Percentiles rank a stretch among this genome's conserved stretches.
These are phyloP conservation scores for Ceratorhiza oryzae-sativae DNA, from an alignment of 1,284 basidiomycete genomes.

Conservation along the genomic window DNA sequence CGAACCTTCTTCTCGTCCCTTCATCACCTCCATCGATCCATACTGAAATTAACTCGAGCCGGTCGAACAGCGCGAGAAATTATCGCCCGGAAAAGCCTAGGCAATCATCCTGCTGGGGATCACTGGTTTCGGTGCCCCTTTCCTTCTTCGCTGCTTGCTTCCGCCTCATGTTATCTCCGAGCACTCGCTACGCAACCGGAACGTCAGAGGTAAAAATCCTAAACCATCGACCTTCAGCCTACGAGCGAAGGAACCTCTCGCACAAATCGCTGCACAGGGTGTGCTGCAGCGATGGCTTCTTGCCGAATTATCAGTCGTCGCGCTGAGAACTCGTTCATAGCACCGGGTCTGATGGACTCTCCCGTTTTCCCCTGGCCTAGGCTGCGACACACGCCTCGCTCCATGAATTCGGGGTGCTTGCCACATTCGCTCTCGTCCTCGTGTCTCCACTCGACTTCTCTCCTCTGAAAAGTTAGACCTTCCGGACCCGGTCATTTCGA, in stretches of 20 bases:
- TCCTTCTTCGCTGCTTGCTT: neutral
- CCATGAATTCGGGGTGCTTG: neutral
- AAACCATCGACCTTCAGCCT: neutral
- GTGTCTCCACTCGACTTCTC: neutral
- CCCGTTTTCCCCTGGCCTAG: constrained; percentile 2
- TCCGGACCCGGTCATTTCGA: neutral
- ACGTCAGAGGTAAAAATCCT: constrained; percentile 5
- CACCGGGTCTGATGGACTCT: neutral
- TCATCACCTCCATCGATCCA: neutral
- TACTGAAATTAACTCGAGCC: neutral
- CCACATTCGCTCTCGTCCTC: neutral
- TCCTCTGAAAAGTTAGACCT: neutral
- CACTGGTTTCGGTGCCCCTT: neutral
- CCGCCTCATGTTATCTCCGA: constrained; percentile 1
- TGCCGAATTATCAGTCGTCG: neutral
- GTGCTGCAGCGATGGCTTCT: neutral
- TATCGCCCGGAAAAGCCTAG: neutral
- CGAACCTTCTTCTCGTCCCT: neutral
- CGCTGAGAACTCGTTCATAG: neutral
- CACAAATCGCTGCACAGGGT: neutral
- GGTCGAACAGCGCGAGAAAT: neutral
- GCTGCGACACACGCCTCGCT: neutral
- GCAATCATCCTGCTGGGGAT: neutral
- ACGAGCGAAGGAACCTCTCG: neutral
- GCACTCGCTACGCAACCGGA: neutral